Percentiles rank a stretch among this genome's conserved stretches.
phyloP scores from a whole-genome alignment of 2,329 filamentous ascomycete species.

The Alternaria brassicicola region DNA sequence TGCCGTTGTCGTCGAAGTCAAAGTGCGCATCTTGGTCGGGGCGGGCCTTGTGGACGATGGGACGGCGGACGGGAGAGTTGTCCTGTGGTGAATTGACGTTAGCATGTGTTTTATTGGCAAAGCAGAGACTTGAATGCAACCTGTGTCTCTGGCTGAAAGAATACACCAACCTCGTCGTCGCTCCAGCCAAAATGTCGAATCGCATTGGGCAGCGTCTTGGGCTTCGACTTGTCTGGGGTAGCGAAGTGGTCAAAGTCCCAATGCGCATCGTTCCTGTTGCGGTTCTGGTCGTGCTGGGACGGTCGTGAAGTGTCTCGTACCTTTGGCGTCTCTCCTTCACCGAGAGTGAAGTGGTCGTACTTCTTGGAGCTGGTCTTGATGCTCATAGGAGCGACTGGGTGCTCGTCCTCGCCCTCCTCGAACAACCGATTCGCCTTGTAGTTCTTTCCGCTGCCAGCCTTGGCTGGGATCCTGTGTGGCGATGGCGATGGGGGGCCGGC shows the following conservation, averaged over 20 bases:
- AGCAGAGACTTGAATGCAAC: conserved; percentile 14
- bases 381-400: conserved; percentile 37
- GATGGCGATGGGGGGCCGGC: conserved; percentile 45
- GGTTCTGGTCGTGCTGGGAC: conserved; percentile 37
- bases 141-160: conserved; percentile 24
- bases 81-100: conserved; percentile 50
- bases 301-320: conserved; percentile 60
- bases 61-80: conserved; percentile 64
- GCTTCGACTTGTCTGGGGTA: conserved; percentile 77
- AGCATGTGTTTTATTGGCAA: conserved; percentile 17
- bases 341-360: conserved; percentile 85
- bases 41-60: conserved; percentile 69
- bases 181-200: conserved; percentile 78
- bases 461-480: conserved; percentile 50
- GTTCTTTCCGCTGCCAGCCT: conserved; percentile 59
- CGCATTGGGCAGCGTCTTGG: conserved; percentile 70
- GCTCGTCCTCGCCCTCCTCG: conserved; percentile 59
- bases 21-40: conserved; percentile 84
- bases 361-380: conserved; percentile 76
- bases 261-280: conserved; percentile 43
- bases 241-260: conserved; percentile 90
- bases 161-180: conserved; percentile 63
- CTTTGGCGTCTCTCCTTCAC: conserved; percentile 61
- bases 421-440: conserved; percentile 62
- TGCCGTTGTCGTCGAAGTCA: conserved; percentile 77